Conservation (phyloP, 352 stramenopile genomes). For the Globisporangium takayamanum region DNA sequence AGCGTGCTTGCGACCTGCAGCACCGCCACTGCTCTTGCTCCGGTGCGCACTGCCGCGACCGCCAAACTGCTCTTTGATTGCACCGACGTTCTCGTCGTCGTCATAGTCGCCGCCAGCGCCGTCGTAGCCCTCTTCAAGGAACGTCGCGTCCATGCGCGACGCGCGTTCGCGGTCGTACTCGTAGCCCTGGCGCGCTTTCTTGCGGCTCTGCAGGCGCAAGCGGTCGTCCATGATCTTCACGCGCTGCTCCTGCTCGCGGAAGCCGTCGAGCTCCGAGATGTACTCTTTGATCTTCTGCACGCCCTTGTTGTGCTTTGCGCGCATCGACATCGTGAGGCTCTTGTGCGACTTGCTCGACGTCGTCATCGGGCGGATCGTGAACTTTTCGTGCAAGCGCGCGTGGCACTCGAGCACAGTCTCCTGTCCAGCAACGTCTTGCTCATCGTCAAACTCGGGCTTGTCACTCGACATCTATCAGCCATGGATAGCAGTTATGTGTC, state of each 20-base stretch:
- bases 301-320: slow-evolving; percentile 85
- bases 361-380: slow-evolving; percentile 85
- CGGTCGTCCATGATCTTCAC: slow-evolving; percentile 84
- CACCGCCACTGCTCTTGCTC: slow-evolving; percentile 20
- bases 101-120: slow-evolving; percentile 55
- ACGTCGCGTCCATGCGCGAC: slow-evolving; percentile 73
- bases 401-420: slow-evolving; percentile 83
- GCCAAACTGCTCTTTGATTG: slow-evolving; percentile 83
- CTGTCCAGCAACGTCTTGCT: slow-evolving; percentile 49
- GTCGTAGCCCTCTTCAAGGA: slow-evolving; percentile 77
- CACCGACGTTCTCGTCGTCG: slow-evolving; percentile 75
- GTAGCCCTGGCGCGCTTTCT: slow-evolving; percentile 78
- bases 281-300: slow-evolving; percentile 84
- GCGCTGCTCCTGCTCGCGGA: slow-evolving; percentile 74
- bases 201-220: slow-evolving; percentile 78
- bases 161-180: slow-evolving; percentile 74
- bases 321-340: slow-evolving; percentile 86
- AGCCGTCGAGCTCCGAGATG: slow-evolving; percentile 80
- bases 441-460: slow-evolving; percentile 54
- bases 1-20: slow-evolving; percentile 19
- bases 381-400: slow-evolving; percentile 70
- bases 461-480: slow-evolving; percentile 42
- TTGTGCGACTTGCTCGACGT: slow-evolving; percentile 81
- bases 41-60: slow-evolving; percentile 32
- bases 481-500: not conserved